Base-by-base conservation (phyloP, 1,139 yeast species). In the Lodderomyces beijingensis region DNA sequence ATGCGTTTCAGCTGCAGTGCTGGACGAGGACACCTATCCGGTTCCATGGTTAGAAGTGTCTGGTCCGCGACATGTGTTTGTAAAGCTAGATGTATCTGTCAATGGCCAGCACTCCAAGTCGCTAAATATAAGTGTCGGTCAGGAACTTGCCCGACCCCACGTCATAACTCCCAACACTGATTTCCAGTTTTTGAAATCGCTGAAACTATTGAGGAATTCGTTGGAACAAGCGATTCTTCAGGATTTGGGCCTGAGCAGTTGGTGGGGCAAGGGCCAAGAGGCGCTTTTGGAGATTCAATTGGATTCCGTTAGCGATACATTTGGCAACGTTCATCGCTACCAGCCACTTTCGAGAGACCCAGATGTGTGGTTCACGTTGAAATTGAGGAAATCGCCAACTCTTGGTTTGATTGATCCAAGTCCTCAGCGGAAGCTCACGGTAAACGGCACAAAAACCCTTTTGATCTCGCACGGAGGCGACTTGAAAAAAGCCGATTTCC, bases 11-110 rank as follows among this genome's bases (percentile, higher is more conserved):
- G 37, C 41, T 2, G n/a, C n/a, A n/a, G n/a, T n/a, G n/a, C 40
- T 41, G 4, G 32, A 46, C 4, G 49, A 79, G 16, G 84, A 76
- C 32, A 53, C 70, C 9, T 59, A 81, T n/a, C 62, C 65, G 24
- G 59, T 64, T 28, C 74, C 74, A 0, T 47, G 61, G 30, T 65
- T 88, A 19, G 65, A 74, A 4, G 71, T 79, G 1, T 62, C 63
- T 25, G 96, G 96, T 36, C 83, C 84, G 2, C 79, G 89, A 1
- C 96, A 96, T 0, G 57, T 87, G 31, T 70, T 70, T 21, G 65
- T 86, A 16, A 69, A 72, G 37, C 79, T 87, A 43, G 70, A 71
- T 16, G 71, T 82, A 29, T 65, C 70, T 20, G 56, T 82, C 11
- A 69, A 75, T 44, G 84, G 73, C 12, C 65, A 71, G 22, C 36